phyloP scores from a whole-genome alignment of 768 basidiomycete species.

The Sarcomyxa edulis region DNA sequence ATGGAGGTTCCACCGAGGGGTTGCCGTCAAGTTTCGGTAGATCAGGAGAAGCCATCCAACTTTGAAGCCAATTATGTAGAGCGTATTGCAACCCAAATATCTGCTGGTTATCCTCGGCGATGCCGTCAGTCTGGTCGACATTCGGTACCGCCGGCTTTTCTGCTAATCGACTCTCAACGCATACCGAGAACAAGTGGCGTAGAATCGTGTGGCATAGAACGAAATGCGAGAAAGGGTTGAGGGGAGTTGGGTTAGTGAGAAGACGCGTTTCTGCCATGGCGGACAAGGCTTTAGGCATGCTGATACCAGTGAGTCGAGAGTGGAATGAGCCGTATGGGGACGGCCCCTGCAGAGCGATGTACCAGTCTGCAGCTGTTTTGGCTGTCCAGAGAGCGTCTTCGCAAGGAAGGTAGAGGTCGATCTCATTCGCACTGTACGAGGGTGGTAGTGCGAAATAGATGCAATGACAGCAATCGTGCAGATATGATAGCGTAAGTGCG shows the following conservation, averaged over 20 bases:
- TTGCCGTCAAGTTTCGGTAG: constrained; percentile 20
- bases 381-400: constrained; percentile 54
- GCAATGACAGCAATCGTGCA: constrained; percentile 53
- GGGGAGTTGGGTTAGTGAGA: constrained; percentile 19
- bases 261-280: constrained; percentile 27
- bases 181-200: too few relatives aligned
- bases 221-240: constrained; percentile 39
- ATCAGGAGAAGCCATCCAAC: constrained; percentile 41
- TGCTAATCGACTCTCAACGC: too few relatives aligned
- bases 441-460: constrained; percentile 48
- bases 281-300: constrained; percentile 30
- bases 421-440: constrained; percentile 40
- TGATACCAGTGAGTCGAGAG: constrained; percentile 29
- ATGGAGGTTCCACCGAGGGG: constrained; percentile 27
- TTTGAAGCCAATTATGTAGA: constrained; percentile 56
- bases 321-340: constrained; percentile 35
- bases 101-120: too few relatives aligned
- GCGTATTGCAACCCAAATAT: constrained; percentile 39
- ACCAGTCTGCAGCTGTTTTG: constrained; percentile 43
- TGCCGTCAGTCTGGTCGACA: too few relatives aligned
- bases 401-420: constrained; percentile 49
- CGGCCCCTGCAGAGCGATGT: constrained; percentile 28
- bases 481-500: constrained; percentile 42
- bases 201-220: constrained; percentile 42
- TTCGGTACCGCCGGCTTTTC: too few relatives aligned